These are phyloP conservation scores for Fusarium equiseti DNA, from an alignment of 2,329 filamentous ascomycete genomes.

Conservation along the genomic window DNA sequence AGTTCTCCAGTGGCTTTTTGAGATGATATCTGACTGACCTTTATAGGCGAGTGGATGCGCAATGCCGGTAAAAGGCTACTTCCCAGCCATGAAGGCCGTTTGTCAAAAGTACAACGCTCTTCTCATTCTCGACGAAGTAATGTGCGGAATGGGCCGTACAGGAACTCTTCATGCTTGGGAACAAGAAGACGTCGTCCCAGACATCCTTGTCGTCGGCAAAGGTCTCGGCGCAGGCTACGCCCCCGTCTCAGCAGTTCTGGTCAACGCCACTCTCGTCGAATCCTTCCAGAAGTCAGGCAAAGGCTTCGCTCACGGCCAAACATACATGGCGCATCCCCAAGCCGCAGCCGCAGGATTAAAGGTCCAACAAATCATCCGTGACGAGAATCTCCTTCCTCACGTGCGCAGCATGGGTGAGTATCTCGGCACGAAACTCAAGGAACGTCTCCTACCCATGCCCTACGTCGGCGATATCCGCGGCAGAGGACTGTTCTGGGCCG, in stretches of 20 bases:
- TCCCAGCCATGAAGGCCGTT: conserved; percentile 63
- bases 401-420: conserved; percentile 26
- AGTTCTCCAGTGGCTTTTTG: not conserved
- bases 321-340: conserved; percentile 36
- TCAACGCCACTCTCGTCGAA: conserved; percentile 31
- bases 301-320: conserved; percentile 30
- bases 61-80: conserved; percentile 59
- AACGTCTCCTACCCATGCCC: conserved; percentile 7
- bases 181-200: conserved; percentile 68
- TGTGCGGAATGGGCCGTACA: conserved; percentile 75
- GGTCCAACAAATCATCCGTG: conserved; percentile 34
- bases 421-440: conserved; percentile 33
- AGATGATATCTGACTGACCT: not conserved
- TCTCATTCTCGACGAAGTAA: conserved; percentile 71
- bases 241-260: conserved; percentile 32
- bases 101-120: conserved; percentile 68
- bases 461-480: conserved; percentile 43
- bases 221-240: conserved; percentile 62
- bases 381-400: conserved; percentile 7
- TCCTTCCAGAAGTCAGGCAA: conserved; percentile 33
- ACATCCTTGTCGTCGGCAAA: conserved; percentile 76
- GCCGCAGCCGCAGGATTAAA: conserved; percentile 28
- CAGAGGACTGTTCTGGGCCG: conserved; percentile 35
- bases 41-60: conserved; percentile 38
- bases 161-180: conserved; percentile 74